Evolutionary conservation across 768 basidiomycete species (phyloP), one percentile per base, ranked within the genome.

Genomic region (Fomitopsis serialis): DNA sequence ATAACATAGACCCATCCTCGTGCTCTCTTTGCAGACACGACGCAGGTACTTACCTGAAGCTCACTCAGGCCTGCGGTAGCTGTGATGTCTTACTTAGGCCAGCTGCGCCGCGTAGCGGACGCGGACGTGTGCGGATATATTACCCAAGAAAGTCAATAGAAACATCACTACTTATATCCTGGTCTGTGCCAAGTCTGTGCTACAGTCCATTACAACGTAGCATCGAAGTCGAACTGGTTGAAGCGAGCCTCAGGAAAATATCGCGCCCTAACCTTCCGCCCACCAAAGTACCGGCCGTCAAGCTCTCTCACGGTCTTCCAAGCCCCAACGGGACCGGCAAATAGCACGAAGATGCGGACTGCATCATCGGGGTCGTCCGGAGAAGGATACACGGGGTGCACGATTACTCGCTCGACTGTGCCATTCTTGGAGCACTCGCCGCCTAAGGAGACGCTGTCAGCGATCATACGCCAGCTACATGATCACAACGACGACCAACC

Each of bases 221-320:
- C 67, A 58, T 88, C 80, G 52, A 89, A 68, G 55, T 78, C 72
- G 45, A 73, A 73, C 40, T 67, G 73, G 17, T 62, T 58, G 62
- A 87, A 91, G 42, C 69, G 63, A 23, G 53, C 54, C 63, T 93
- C 90, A 0, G 86, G 74, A 63, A 85, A 95, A 65, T 94, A 95
- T 61, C 87, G 75, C 40, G 92, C 92, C 42, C 87, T 76, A 27
- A 96, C 89, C 15, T 79, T 78, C 58, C 87, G 77, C 10, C 96
- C 96, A 12, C 89, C 94, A 64, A 98, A 98, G 66, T 81, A 96
- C 25, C 95, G 78, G 21, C 93, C 96, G 61, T 98, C 92, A 49
- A 98, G 76, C 66, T 96, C 93, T 45, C 92, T 81, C 2, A 95
- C 91, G 0, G 92, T 94, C 69, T 92, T 92, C 95, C 94, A 98